Evolutionary conservation across 2,329 filamentous ascomycete genomes (phyloP).

Genomic region (Trichoderma atrobrunneum): DNA sequence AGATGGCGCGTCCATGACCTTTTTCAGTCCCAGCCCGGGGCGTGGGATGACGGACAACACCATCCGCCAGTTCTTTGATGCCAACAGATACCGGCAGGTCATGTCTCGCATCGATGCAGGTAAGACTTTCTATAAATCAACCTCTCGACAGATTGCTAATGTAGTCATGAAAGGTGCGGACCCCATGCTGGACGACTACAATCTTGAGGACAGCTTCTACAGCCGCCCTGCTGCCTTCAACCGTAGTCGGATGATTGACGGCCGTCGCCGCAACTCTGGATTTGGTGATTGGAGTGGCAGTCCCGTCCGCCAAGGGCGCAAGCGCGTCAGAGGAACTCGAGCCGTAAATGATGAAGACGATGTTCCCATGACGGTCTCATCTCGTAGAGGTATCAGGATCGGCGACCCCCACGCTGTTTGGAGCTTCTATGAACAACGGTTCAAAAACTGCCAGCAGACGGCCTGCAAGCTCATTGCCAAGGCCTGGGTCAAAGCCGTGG

Average conservation of each 20-base stretch:
- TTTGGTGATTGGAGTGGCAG: slow-evolving; percentile 33
- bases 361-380: slow-evolving; percentile 37
- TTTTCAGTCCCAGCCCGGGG: slow-evolving; percentile 46
- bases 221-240: slow-evolving; percentile 28
- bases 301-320: slow-evolving; percentile 31
- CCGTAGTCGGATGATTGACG: slow-evolving; percentile 29
- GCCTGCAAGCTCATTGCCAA: slow-evolving; percentile 72
- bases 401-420: slow-evolving; percentile 53
- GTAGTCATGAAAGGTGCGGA: slow-evolving; percentile 29
- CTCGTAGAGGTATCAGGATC: slow-evolving; percentile 49
- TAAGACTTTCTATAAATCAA: slow-evolving; percentile 26
- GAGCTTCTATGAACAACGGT: slow-evolving; percentile 58
- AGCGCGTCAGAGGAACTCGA: slow-evolving; percentile 37
- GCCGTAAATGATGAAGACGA: slow-evolving; percentile 41
- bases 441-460: slow-evolving; percentile 67
- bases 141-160: background rate
- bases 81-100: slow-evolving; percentile 41
- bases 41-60: slow-evolving; percentile 37
- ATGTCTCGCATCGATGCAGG: slow-evolving; percentile 39
- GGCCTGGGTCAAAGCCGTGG: slow-evolving; percentile 71
- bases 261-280: slow-evolving; percentile 31
- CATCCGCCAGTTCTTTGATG: slow-evolving; percentile 47
- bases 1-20: slow-evolving; percentile 46
- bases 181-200: slow-evolving; percentile 35
- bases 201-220: slow-evolving; percentile 27